Evolutionary conservation across 176 grass and related monocot genomes (phyloP).

Genomic region (Carex littledalei): DNA sequence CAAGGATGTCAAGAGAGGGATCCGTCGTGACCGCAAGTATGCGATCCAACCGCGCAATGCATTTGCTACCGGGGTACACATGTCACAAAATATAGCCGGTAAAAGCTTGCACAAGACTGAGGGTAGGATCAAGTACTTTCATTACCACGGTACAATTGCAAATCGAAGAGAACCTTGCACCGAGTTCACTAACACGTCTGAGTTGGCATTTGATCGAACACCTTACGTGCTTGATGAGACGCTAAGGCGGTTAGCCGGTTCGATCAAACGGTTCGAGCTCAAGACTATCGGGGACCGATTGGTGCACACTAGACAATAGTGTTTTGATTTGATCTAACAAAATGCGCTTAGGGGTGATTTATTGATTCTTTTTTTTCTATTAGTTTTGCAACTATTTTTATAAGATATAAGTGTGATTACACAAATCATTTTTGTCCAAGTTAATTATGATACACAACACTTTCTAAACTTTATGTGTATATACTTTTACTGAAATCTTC

Average conservation of each 20-base stretch:
- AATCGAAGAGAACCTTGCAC: constrained; percentile 44
- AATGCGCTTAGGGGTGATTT: neutral
- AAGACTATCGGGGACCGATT: constrained; percentile 36
- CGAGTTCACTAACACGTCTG: constrained; percentile 33
- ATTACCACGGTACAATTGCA: constrained; percentile 78
- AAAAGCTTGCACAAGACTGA: constrained; percentile 61
- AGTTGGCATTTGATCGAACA: constrained; percentile 43
- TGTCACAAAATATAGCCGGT: constrained; percentile 66
- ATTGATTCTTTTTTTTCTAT: constrained; percentile 12
- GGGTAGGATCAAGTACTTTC: constrained; percentile 78
- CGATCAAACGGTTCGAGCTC: constrained; percentile 51
- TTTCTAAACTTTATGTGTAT: neutral
- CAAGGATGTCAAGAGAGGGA: constrained; percentile 46
- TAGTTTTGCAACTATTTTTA: neutral
- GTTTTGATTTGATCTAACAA: constrained; percentile 1
- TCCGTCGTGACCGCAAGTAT: constrained; percentile 71
- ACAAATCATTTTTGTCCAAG: constrained; percentile 3
- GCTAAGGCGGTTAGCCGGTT: constrained; percentile 38
- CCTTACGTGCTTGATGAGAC: constrained; percentile 60
- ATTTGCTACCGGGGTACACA: constrained; percentile 75
- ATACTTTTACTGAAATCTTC: neutral
- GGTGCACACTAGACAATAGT: constrained; percentile 29
- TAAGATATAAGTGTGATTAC: constrained; percentile 20
- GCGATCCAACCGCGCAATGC: constrained; percentile 65
- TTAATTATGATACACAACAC: neutral